Conservation (phyloP, 768 basidiomycete species). For the Suillus fuscotomentosus region DNA sequence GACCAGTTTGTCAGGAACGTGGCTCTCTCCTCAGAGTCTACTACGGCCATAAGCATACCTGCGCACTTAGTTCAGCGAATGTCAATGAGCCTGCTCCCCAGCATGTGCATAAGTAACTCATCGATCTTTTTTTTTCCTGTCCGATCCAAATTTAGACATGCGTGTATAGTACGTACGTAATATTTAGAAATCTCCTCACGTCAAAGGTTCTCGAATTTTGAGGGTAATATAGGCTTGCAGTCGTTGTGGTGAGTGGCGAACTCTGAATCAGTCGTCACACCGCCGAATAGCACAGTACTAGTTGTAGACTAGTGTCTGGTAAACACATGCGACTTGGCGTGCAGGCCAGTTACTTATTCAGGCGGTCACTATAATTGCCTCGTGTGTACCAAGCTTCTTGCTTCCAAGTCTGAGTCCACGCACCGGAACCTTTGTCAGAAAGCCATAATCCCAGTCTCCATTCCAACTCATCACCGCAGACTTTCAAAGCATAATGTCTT, state of each 20-base stretch:
- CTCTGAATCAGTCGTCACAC: background rate
- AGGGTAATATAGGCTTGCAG: background rate
- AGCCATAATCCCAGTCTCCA: background rate
- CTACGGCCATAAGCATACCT: background rate
- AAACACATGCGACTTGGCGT: background rate
- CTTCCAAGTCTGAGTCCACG: background rate
- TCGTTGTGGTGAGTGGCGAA: background rate
- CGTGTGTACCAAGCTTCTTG: conserved; percentile 2
- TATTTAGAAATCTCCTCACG: too few relatives aligned
- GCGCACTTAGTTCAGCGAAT: too few relatives aligned
- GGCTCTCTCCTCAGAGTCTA: too few relatives aligned
- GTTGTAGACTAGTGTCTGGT: background rate
- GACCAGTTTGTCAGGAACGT: too few relatives aligned
- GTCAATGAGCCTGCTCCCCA: too few relatives aligned
- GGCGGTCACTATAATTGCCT: conserved; percentile 1
- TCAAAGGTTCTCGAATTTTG: too few relatives aligned
- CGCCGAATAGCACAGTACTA: background rate
- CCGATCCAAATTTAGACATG: background rate
- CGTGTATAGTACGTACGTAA: too few relatives aligned
- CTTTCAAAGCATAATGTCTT: conserved; percentile 23
- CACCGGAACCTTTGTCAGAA: background rate
- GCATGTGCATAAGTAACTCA: too few relatives aligned
- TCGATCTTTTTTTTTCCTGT: background rate
- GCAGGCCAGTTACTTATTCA: background rate
- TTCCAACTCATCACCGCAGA: background rate